Percentiles rank a stretch among this genome's conserved stretches.
Evolutionary conservation across 345 rosid genomes (phyloP).

Genomic region (Rhodomyrtus tomentosa): DNA sequence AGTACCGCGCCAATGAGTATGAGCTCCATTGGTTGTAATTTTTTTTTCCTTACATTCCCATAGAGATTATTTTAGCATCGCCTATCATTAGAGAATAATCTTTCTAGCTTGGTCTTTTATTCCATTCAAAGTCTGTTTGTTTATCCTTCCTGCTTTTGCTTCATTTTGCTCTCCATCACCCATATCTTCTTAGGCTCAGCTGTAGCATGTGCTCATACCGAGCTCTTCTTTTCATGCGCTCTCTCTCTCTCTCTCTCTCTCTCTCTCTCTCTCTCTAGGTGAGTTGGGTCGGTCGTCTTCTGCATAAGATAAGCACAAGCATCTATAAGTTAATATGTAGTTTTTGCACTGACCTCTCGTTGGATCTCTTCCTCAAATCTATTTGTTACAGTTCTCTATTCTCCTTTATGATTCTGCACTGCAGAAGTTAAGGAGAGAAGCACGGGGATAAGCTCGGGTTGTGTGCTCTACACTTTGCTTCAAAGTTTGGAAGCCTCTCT

Average conservation of each 20-base stretch:
- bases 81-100: not conserved
- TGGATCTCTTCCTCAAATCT: not conserved
- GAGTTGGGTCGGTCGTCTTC: not conserved
- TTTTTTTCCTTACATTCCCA: not conserved
- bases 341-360: not conserved
- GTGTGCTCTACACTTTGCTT: not conserved
- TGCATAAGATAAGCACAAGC: not conserved
- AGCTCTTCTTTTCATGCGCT: not conserved
- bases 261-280: not conserved
- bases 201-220: not conserved
- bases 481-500: not conserved
- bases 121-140: not conserved
- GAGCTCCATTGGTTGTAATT: not conserved
- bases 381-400: not conserved
- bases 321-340: not conserved
- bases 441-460: not conserved
- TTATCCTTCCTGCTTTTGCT: not conserved
- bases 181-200: not conserved
- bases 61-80: not conserved
- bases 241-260: not conserved
- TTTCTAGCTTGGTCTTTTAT: not conserved
- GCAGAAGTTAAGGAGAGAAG: not conserved
- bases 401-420: not conserved
- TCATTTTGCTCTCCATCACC: not conserved
- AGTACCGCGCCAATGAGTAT: not conserved